These are phyloP conservation scores for Aureobasidium sp. DNA, from an alignment of 2,329 filamentous ascomycete species.

Conservation along the genomic window DNA sequence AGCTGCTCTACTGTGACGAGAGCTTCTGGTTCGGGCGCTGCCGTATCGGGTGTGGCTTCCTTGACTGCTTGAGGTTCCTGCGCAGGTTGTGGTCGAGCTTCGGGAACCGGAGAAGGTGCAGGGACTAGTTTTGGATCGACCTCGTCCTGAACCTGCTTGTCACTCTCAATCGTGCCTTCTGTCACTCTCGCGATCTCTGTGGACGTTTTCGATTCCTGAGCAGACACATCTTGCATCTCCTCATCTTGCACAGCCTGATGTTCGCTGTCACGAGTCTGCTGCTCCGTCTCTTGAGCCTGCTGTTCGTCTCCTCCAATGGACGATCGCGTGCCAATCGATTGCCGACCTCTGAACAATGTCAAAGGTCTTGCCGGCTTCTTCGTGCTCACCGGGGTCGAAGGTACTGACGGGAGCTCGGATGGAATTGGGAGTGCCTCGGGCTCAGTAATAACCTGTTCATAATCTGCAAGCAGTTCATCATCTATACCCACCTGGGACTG, in stretches of 20 bases:
- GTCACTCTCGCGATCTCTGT: too few species aligned
- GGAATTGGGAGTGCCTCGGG: not conserved
- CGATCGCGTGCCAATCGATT: not conserved
- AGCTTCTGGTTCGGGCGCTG: not conserved
- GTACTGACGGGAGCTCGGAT: not conserved
- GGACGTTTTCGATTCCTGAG: not conserved
- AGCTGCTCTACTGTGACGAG: not conserved
- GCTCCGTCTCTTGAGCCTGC: not conserved
- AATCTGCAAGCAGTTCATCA: conserved; percentile 3
- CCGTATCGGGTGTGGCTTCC: not conserved
- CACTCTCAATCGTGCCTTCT: not conserved
- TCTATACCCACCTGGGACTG: not conserved
- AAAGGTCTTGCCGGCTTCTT: conserved; percentile 5
- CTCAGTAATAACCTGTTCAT: not conserved
- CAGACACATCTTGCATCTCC: not conserved
- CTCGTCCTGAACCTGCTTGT: not conserved
- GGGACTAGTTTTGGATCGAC: not conserved
- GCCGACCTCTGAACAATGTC: not conserved
- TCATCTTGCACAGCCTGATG: not conserved
- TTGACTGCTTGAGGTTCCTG: not conserved
- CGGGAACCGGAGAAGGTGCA: not conserved
- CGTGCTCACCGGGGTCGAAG: not conserved
- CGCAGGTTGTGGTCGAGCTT: not conserved
- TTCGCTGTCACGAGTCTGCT: not conserved
- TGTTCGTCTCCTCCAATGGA: not conserved